Evolutionary conservation across 2,329 filamentous ascomycete species (phyloP).

Genomic region (Paecilomyces sp.): DNA sequence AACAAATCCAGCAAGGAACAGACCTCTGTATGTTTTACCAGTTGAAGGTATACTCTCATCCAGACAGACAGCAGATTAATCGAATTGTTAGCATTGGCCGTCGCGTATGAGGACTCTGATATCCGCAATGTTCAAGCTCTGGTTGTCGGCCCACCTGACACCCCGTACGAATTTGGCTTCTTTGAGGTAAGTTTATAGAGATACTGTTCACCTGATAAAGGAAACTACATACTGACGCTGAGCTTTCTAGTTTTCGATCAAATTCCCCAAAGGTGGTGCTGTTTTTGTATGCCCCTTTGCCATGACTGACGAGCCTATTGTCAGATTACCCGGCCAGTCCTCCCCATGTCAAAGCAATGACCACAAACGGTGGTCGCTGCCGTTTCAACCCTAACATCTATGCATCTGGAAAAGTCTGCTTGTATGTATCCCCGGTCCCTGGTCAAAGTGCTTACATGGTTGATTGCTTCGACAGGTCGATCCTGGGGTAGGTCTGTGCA

Average conservation of each 20-base stretch:
- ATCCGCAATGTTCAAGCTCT: constrained; percentile 81
- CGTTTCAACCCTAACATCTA: constrained; percentile 99
- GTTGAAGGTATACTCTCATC: background rate
- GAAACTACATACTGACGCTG: background rate
- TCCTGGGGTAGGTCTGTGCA: constrained; percentile 60
- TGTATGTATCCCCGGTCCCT: constrained; percentile 52
- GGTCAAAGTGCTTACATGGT: background rate
- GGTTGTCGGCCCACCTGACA: constrained; percentile 87
- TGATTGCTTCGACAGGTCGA: constrained; percentile 52
- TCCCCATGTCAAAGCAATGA: constrained; percentile 59
- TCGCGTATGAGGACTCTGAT: constrained; percentile 80
- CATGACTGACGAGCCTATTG: constrained; percentile 3
- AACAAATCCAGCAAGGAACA: constrained; percentile 72
- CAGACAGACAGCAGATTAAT: constrained; percentile 3
- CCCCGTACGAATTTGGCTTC: constrained; percentile 94
- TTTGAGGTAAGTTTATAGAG: constrained; percentile 63
- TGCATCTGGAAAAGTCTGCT: constrained; percentile 79
- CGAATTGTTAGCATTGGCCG: constrained; percentile 61
- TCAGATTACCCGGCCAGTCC: constrained; percentile 72
- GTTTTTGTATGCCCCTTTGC: background rate
- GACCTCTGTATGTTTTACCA: constrained; percentile 65
- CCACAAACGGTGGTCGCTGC: constrained; percentile 80
- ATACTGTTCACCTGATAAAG: background rate
- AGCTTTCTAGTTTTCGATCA: constrained; percentile 59
- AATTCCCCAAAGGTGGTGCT: constrained; percentile 62